These are phyloP conservation scores for Ephemerocybe angulata DNA, from an alignment of 768 basidiomycete species.

Conservation along the genomic window DNA sequence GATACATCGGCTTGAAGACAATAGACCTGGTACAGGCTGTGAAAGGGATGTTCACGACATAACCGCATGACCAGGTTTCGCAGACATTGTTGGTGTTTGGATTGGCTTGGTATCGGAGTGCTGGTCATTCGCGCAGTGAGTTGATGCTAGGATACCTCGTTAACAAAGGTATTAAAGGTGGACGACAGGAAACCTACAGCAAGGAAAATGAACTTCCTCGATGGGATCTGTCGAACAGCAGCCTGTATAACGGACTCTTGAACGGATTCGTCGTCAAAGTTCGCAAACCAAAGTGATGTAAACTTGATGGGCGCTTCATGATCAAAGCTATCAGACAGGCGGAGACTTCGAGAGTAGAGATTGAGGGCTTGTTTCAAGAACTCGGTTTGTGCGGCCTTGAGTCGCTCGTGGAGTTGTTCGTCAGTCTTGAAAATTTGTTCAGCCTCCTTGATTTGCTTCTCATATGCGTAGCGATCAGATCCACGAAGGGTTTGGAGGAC, in stretches of 20 bases:
- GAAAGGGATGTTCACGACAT: constrained; percentile 90
- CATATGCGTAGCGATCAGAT: too few relatives aligned
- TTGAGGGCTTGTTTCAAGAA: constrained; percentile 75
- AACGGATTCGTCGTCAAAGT: constrained; percentile 62
- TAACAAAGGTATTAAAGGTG: background rate
- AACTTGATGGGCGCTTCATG: constrained; percentile 76
- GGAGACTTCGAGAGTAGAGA: constrained; percentile 82
- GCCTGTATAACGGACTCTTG: constrained; percentile 34
- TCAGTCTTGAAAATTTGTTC: constrained; percentile 41
- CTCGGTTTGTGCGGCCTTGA: constrained; percentile 47
- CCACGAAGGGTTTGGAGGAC: too few relatives aligned
- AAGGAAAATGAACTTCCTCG: constrained; percentile 86
- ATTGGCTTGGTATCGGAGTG: constrained; percentile 22
- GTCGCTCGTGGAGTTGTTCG: constrained; percentile 47
- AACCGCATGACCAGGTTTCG: constrained; percentile 67
- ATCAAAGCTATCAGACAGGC: constrained; percentile 67
- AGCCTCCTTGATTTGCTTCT: constrained; percentile 33
- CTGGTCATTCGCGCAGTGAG: constrained; percentile 83
- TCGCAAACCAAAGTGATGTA: constrained; percentile 89
- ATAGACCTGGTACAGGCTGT: constrained; percentile 86
- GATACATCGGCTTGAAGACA: constrained; percentile 49
- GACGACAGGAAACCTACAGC: constrained; percentile 35
- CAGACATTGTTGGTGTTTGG: constrained; percentile 54
- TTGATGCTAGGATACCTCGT: constrained; percentile 83
- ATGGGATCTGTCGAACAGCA: constrained; percentile 63